Evolutionary conservation across 805 yeast genomes (phyloP), one percentile per base, ranked within the genome.

Genomic region (Schizosaccharomyces osmophilus): DNA sequence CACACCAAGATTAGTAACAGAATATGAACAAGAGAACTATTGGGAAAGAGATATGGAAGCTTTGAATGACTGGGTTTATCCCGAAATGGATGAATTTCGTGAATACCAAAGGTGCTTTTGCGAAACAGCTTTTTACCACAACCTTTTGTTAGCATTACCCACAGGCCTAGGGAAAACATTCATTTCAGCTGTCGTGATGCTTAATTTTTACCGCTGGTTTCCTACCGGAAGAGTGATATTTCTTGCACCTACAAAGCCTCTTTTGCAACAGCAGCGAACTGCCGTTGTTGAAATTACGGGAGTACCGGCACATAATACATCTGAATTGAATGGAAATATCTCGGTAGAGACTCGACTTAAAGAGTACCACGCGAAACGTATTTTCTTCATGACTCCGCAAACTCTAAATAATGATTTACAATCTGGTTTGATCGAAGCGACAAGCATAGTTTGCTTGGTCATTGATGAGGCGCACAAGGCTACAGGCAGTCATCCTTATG

Each of bases 81-180:
- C 99, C 0, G 81, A 87, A 0, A 89, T 90, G 67, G 79, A 79
- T 64, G 85, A 85, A 64, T 75, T 84, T 0, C 79, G 99, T 69
- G 95, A 87, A 63, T 93, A 94, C 69, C 99, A 93, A 72, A 81
- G 77, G 68, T 82, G 82, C 65, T 88, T 93, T 62, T 86, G 87
- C 2, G 74, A 76, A 58, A 78, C 80, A 62, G 83, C 96, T 0
- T 73, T 93, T 45, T 81, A 79, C 67, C 76, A 82, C 64, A 93
- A 93, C 68, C 69, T 84, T 3, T 73, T 93, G 29, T 90, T 95
- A 69, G 95, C 97, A 0, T 79, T 93, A 13, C 99, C 99, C 0
- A 93, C 99, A 0, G 99, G 99, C 65, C 75, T 89, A 70, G 99
- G 99, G 48, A 93, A 93, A 72, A 93, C 99, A 0, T 87, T 93